Evolutionary conservation across 495 filamentous ascomycete species (phyloP), one percentile per base, ranked within the genome.

Genomic region (Hypoxylon fragiforme): DNA sequence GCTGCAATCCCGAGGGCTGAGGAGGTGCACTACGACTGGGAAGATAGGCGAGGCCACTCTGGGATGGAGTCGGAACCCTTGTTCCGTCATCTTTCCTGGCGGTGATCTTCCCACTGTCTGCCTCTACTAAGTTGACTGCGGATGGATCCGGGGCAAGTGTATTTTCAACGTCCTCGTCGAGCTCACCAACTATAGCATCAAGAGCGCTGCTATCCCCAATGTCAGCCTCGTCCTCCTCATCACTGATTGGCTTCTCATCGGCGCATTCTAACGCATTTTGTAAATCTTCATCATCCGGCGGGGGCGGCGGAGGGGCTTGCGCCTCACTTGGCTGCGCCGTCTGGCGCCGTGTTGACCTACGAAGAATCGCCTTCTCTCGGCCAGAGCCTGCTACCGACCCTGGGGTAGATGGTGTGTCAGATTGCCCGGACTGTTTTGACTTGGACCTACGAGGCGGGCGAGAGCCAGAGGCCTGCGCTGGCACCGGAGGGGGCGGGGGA

Each of bases 11-110:
- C 34, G 67, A 37, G 1, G 75, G 71, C 2, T 75, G 70, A 12
- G 81, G 73, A 45, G 81, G 64, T 28, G 76, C 77, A 43, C 76
- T 78, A 4, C 75, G 72, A 56, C 49, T 74, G 9, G 70, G 64
- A 5, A 69, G 55, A 35, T 50, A 65, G 14, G 59, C 19, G 4
- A 60, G 55, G 4, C 57, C 50, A 36, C 83, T 79, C 55, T 89
- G 85, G 11, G 86, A 87, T 9, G 95, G 95, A 0, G 95, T 97
- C 3, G 90, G 84, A 26, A 97, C 86, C 44, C 88, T 73, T 11
- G 90, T 96, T 1, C 94, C 95, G 67, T 97, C 94, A 65, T 98
- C 94, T 67, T 95, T 96, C 21, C 90, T 87, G n/a, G 94, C 94
- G 1, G 91, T 97, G 9, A 97, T 89, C 66, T 91, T 96, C 21